Conservation (phyloP, 495 filamentous ascomycete genomes). For the Penicillium mononematosum region DNA sequence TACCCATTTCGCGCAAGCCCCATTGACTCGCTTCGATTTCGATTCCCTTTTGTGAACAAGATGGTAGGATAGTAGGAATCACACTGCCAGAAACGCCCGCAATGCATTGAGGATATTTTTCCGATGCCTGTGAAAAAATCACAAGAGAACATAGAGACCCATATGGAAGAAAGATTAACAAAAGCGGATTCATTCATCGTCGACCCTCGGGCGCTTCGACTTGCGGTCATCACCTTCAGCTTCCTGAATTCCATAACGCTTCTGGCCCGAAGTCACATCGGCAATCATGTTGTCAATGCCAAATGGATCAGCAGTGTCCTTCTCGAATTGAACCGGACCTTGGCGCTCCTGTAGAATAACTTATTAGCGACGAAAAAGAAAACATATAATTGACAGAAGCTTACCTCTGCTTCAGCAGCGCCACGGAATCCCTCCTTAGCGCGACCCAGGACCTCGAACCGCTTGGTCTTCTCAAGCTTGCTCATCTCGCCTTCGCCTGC, state of each 20-base stretch:
- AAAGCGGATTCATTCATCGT: constrained; percentile 57
- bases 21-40: constrained; percentile 10
- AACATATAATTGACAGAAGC: constrained; percentile 24
- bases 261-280: constrained; percentile 69
- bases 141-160: constrained; percentile 5
- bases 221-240: constrained; percentile 56
- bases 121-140: constrained; percentile 8
- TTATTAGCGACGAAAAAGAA: constrained; percentile 22
- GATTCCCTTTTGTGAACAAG: constrained; percentile 10
- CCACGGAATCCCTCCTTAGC: constrained; percentile 88
- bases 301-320: constrained; percentile 84
- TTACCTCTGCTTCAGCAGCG: constrained; percentile 78
- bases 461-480: constrained; percentile 75
- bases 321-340: constrained; percentile 98
- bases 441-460: constrained; percentile 85
- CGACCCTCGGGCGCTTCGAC: constrained; percentile 75
- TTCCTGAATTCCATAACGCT: constrained; percentile 85
- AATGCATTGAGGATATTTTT: constrained; percentile 27
- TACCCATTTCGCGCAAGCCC: background rate
- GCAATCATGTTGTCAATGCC: constrained; percentile 89
- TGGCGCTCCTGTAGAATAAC: constrained; percentile 59
- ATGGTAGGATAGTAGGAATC: constrained; percentile 14
- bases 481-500: constrained; percentile 81
- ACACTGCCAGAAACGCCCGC: constrained; percentile 28
- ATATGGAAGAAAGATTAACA: constrained; percentile 12